A percentile compares a stretch with the other conserved stretches of the same genome.
These are phyloP conservation scores for Strobilomyces confusus DNA, from an alignment of 768 basidiomycete species.

Conservation along the genomic window DNA sequence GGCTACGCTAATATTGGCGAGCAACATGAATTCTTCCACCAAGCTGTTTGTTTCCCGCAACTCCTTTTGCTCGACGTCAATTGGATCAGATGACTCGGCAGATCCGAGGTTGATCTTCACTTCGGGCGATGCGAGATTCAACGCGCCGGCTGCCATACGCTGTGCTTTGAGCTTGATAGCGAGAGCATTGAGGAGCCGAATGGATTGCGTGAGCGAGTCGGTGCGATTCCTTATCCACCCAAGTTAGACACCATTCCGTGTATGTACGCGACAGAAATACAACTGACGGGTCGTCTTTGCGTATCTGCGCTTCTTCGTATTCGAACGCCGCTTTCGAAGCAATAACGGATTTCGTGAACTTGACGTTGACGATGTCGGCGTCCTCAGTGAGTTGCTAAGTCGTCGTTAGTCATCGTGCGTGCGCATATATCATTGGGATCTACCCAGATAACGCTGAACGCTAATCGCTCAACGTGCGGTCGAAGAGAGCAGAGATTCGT, in stretches of 20 bases:
- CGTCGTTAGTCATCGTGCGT: background rate
- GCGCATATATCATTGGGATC: slow-evolving; percentile 1
- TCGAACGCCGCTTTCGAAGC: slow-evolving; percentile 95
- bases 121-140: slow-evolving; percentile 97
- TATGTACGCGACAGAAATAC: background rate
- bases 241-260: background rate
- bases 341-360: slow-evolving; percentile 96
- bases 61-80: slow-evolving; percentile 96
- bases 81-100: slow-evolving; percentile 89
- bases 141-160: slow-evolving; percentile 93
- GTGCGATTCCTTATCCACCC: slow-evolving; percentile 52
- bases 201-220: slow-evolving; percentile 80
- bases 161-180: slow-evolving; percentile 80
- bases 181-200: slow-evolving; percentile 83
- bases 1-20: slow-evolving; percentile 95
- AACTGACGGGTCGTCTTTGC: slow-evolving; percentile 87
- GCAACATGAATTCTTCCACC: slow-evolving; percentile 98
- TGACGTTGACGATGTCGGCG: slow-evolving; percentile 84
- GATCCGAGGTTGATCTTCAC: slow-evolving; percentile 96
- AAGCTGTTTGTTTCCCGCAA: slow-evolving; percentile 90
- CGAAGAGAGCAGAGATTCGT: slow-evolving; percentile 94
- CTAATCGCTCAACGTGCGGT: slow-evolving; percentile 89
- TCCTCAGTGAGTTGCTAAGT: slow-evolving; percentile 81
- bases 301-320: slow-evolving; percentile 91
- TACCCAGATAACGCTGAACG: slow-evolving; percentile 96